Conservation (phyloP, 192 early-diverging fungal genomes). For the Polychytrium aggregatum region DNA sequence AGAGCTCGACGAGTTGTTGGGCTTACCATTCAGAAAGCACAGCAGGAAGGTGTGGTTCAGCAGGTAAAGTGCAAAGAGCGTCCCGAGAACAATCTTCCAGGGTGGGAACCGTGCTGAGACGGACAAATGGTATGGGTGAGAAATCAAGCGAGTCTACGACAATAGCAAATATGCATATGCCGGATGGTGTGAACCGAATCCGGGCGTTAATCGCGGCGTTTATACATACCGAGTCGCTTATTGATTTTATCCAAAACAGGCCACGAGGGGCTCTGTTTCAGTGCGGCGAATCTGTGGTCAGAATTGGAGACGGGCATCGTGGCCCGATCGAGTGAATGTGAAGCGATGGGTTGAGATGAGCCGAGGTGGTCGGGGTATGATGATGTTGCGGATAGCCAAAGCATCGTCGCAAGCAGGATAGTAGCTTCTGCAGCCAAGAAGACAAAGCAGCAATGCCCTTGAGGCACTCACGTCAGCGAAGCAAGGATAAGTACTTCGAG, state of each 20-base stretch:
- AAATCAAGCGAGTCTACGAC: background rate
- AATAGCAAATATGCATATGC: background rate
- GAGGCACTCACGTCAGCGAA: constrained; percentile 27
- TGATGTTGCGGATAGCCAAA: background rate
- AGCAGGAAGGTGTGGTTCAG: constrained; percentile 56
- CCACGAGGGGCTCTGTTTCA: too few species aligned
- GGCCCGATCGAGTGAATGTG: background rate
- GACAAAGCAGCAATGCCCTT: constrained; percentile 2
- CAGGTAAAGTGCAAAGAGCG: constrained; percentile 54
- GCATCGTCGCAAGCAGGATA: constrained; percentile 1
- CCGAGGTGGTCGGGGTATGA: background rate
- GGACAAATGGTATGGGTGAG: background rate
- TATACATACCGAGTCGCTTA: too few species aligned
- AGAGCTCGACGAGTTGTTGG: too few species aligned
- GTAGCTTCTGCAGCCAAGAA: background rate
- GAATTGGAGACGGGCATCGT: background rate
- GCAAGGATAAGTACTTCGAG: constrained; percentile 55
- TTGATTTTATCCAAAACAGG: too few species aligned
- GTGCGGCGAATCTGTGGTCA: too few species aligned
- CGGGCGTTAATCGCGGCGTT: too few species aligned
- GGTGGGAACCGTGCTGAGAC: constrained; percentile 33
- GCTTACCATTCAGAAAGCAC: constrained; percentile 57
- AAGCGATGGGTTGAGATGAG: background rate
- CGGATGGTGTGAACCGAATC: too few species aligned
- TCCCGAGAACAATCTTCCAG: constrained; percentile 65